Percentiles rank a stretch among this genome's conserved stretches.
phyloP scores from a whole-genome alignment of 1,139 yeast species.

The Scheffersomyces parashehatae region DNA sequence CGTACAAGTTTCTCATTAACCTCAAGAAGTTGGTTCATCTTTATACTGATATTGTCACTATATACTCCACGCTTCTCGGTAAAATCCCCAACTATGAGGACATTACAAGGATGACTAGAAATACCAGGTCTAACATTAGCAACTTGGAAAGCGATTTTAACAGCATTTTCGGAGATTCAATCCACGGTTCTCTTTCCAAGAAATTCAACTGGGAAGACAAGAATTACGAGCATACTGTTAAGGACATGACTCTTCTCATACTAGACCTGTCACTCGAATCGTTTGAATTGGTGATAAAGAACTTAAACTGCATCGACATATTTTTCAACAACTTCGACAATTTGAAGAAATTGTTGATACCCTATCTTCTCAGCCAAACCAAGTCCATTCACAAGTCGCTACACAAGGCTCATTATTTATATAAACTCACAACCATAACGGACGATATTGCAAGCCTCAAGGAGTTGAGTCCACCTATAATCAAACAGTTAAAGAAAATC shows the following conservation, averaged over 20 bases:
- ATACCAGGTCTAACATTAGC: conserved; percentile 23
- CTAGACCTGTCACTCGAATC: conserved; percentile 21
- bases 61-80: conserved; percentile 40
- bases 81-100: conserved; percentile 48
- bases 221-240: conserved; percentile 26
- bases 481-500: conserved; percentile 33
- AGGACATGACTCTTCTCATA: conserved; percentile 21
- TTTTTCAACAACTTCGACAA: conserved; percentile 41
- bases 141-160: conserved; percentile 37
- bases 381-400: conserved; percentile 26
- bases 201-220: conserved; percentile 29
- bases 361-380: conserved; percentile 36
- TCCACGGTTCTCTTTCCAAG: neutral
- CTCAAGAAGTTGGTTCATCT: conserved; percentile 38
- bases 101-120: conserved; percentile 34
- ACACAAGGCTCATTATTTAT: conserved; percentile 24
- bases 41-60: conserved; percentile 40
- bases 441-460: conserved; percentile 24
- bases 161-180: conserved; percentile 24
- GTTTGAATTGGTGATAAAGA: conserved; percentile 24
- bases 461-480: conserved; percentile 21
- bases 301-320: conserved; percentile 31
- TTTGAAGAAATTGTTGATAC: conserved; percentile 39
- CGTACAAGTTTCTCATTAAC: conserved; percentile 27
- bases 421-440: conserved; percentile 29